phyloP scores from a whole-genome alignment of 148 eudicot genomes.

The Fagopyrum homotropicum region DNA sequence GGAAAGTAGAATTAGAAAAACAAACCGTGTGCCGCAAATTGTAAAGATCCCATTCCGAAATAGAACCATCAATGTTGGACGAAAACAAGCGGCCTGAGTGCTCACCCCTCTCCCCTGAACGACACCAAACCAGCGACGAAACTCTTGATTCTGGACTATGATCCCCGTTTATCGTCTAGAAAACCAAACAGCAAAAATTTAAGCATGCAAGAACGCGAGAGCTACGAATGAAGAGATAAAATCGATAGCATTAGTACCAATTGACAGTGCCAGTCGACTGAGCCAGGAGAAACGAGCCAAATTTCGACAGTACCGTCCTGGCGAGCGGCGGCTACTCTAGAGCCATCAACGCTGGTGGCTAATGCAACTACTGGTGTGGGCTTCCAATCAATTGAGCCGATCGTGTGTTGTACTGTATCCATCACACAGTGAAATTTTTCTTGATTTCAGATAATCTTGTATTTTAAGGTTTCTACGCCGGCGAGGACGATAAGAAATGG shows the following conservation, averaged over 20 bases:
- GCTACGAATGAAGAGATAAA: neutral
- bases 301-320: constrained; percentile 88
- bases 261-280: constrained; percentile 95
- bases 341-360: constrained; percentile 77
- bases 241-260: constrained; percentile 32
- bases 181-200: neutral
- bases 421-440: neutral
- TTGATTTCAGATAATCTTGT: neutral
- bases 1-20: neutral
- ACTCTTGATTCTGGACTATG: constrained; percentile 37
- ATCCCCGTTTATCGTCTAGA: constrained; percentile 75
- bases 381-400: constrained; percentile 50
- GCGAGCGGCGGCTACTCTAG: constrained; percentile 91
- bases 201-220: constrained; percentile 7
- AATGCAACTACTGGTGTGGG: constrained; percentile 67
- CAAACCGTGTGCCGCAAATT: constrained; percentile 61
- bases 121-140: constrained; percentile 79
- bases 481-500: neutral
- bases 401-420: constrained; percentile 21
- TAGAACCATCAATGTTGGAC: constrained; percentile 75
- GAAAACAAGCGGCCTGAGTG: constrained; percentile 63
- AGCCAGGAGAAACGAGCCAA: constrained; percentile 97
- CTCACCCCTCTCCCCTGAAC: constrained; percentile 26
- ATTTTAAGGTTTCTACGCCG: neutral
- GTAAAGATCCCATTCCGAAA: constrained; percentile 88